Evolutionary conservation across 75 land plant species (phyloP).

Genomic region (Isoetes taiwanensis): DNA sequence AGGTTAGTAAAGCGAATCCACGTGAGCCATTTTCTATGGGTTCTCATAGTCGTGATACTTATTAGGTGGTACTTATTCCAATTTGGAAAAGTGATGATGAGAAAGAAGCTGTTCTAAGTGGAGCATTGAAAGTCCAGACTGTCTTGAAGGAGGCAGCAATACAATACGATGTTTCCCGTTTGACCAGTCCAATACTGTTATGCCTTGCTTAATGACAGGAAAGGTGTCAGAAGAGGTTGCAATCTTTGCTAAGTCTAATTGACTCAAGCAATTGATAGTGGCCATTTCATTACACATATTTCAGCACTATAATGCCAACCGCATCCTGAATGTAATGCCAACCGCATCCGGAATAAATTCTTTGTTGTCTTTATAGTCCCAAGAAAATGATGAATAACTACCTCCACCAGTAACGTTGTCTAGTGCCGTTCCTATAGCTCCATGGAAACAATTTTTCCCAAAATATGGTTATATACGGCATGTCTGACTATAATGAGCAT

Average conservation of each 20-base stretch:
- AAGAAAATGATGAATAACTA: no score
- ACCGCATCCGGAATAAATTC: no score
- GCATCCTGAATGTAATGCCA: no score
- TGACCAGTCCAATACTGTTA: slow-evolving; percentile 55
- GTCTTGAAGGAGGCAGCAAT: slow-evolving; percentile 33
- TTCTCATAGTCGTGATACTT: background rate
- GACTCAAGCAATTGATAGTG: no score
- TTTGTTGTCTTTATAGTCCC: no score
- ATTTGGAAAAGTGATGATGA: slow-evolving; percentile 89
- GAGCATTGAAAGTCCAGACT: slow-evolving; percentile 35
- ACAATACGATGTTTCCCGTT: slow-evolving; percentile 92
- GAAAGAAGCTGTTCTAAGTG: slow-evolving; percentile 45
- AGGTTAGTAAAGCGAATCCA: slow-evolving; percentile 43
- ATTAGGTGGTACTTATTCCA: slow-evolving; percentile 74
- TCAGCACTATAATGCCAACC: no score
- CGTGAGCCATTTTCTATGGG: background rate
- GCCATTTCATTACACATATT: no score
- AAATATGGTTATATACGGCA: no score
- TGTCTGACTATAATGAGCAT: no score
- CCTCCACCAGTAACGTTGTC: no score
- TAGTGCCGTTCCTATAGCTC: no score
- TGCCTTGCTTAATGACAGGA: slow-evolving; percentile 67
- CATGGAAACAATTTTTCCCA: no score
- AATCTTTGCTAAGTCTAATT: slow-evolving; percentile 94
- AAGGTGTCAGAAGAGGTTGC: slow-evolving; percentile 74